Percentiles rank a stretch among this genome's conserved stretches.
Evolutionary conservation across 495 filamentous ascomycete genomes (phyloP).

Genomic region (Lepidopterella palustris): DNA sequence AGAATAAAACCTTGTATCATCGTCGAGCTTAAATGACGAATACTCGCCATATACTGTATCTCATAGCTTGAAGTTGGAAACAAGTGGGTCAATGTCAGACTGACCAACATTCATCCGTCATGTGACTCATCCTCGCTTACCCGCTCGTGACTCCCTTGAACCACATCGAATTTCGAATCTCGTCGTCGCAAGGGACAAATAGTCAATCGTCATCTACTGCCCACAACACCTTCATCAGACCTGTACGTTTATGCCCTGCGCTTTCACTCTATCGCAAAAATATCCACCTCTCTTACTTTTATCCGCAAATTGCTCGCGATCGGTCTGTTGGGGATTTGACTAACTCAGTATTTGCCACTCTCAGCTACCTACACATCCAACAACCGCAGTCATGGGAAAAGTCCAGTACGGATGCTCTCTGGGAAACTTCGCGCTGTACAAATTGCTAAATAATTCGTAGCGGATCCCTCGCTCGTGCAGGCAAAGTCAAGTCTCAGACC

Average conservation of each 20-base stretch:
- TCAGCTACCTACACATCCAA: conserved; percentile 16
- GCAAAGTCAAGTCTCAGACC: conserved; percentile 91
- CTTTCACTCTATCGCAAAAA: not conserved
- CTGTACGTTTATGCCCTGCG: conserved; percentile 14
- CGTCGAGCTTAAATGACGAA: no score
- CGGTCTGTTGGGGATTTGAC: not conserved
- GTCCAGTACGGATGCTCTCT: conserved; percentile 74
- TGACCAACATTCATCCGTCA: no score
- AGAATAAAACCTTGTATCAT: no score
- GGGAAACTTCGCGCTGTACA: no score
- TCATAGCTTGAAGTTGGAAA: no score
- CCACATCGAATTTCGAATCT: conserved; percentile 21
- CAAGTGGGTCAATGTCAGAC: no score
- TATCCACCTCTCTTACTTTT: no score
- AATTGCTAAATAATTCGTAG: not conserved
- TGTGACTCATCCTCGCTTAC: conserved; percentile 10
- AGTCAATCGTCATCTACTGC: conserved; percentile 19
- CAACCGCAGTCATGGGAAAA: conserved; percentile 72
- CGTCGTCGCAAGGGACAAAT: conserved; percentile 9
- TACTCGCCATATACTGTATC: no score
- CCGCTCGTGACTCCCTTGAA: not conserved
- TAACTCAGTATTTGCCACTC: conserved; percentile 32
- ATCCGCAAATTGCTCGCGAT: no score
- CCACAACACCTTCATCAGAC: not conserved
- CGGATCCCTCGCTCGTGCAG: conserved; percentile 82